Conservation (phyloP, 1,284 basidiomycete species). For the Rhodotorula sp. region DNA sequence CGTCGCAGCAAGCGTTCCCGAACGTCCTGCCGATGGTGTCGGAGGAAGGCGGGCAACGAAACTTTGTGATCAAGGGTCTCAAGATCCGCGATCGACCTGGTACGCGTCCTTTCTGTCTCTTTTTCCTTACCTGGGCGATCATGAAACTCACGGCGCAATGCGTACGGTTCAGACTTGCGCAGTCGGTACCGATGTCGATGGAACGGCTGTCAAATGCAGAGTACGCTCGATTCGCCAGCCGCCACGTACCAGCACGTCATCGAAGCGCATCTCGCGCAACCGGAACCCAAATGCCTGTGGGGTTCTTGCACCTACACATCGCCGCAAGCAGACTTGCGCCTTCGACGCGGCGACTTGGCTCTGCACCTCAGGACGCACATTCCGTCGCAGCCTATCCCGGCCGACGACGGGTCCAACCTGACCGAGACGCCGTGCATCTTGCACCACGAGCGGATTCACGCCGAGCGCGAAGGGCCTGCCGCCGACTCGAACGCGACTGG, state of each 20-base stretch:
- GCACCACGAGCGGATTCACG: conserved; percentile 30
- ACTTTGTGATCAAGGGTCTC: conserved; percentile 78
- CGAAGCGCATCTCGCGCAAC: conserved; percentile 22
- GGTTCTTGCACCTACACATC: conserved; percentile 21
- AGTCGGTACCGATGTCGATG: conserved; percentile 16
- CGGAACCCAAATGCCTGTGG: conserved; percentile 21
- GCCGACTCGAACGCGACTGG: conserved; percentile 14
- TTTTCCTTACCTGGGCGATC: background rate
- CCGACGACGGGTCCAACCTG: background rate
- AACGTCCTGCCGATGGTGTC: conserved; percentile 78
- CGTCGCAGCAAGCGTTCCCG: conserved; percentile 72
- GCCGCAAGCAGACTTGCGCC: background rate
- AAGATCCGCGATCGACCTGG: conserved; percentile 51
- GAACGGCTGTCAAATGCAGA: conserved; percentile 11
- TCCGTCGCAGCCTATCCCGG: background rate
- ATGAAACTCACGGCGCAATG: background rate
- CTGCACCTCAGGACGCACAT: conserved; percentile 41
- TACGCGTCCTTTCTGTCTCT: conserved; percentile 2
- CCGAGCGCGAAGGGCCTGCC: conserved; percentile 14
- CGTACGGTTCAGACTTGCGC: conserved; percentile 11
- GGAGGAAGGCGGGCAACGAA: conserved; percentile 59
- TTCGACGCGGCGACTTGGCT: conserved; percentile 19
- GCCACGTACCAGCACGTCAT: conserved; percentile 24
- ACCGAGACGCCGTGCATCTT: conserved; percentile 18
- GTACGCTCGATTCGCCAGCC: background rate